Evolutionary conservation across 352 stramenopile genomes (phyloP).

Genomic region (Phytophthora nicotianae): DNA sequence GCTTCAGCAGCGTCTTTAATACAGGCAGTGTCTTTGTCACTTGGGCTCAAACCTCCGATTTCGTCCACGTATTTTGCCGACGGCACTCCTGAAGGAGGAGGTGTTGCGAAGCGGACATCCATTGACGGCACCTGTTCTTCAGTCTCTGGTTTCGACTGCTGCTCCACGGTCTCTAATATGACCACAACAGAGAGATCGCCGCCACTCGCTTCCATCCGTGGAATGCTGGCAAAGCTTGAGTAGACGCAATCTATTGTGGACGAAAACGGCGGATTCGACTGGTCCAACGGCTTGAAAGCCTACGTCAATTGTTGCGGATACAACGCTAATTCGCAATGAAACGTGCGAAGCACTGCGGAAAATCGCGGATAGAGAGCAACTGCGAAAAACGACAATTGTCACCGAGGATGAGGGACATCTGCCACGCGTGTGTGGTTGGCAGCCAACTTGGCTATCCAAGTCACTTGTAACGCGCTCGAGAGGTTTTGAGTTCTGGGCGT

Average conservation of each 20-base stretch:
- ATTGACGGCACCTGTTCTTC: not conserved
- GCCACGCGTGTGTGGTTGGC: not conserved
- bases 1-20: slow-evolving; percentile 15
- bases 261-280: slow-evolving; percentile 3
- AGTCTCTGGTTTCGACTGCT: not conserved
- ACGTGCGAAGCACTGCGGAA: not conserved
- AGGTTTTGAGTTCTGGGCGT: too few relatives aligned
- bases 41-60: slow-evolving; percentile 15
- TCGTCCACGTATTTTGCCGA: slow-evolving; percentile 11
- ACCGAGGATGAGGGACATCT: not conserved
- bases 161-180: slow-evolving; percentile 3
- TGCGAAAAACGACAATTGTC: not conserved
- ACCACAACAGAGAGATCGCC: not conserved
- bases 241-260: not conserved
- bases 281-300: not conserved
- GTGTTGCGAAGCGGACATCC: slow-evolving; percentile 1
- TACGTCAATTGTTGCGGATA: not conserved
- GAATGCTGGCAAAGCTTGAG: not conserved
- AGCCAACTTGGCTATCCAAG: not conserved
- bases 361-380: slow-evolving; percentile 1
- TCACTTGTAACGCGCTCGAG: not conserved
- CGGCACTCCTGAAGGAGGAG: slow-evolving; percentile 7
- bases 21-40: slow-evolving; percentile 3
- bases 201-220: slow-evolving; percentile 5
- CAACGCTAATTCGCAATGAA: not conserved